Conservation (phyloP, 441 rosid genomes). For the Hypseocharis bilobata region DNA sequence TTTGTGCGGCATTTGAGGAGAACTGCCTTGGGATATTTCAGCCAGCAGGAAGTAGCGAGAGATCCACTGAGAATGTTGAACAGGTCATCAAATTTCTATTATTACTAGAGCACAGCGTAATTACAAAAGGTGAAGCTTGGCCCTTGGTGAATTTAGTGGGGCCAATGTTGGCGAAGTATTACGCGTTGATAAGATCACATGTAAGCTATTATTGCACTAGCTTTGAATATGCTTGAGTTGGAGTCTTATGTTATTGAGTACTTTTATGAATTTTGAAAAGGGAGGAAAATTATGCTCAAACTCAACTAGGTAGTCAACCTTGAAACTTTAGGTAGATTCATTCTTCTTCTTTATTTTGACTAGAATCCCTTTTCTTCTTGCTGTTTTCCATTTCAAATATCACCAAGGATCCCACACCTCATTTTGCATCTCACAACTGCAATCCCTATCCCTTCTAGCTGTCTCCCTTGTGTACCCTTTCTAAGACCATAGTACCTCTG, state of each 20-base stretch:
- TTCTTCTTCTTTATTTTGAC: no score
- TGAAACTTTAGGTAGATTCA: no score
- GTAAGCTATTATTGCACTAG: conserved; percentile 43
- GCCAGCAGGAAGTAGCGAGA: conserved; percentile 37
- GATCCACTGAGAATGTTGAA: conserved; percentile 32
- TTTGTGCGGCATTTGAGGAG: conserved; percentile 49
- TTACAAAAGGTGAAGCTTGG: conserved; percentile 60
- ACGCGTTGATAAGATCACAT: conserved; percentile 56
- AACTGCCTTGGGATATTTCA: conserved; percentile 41
- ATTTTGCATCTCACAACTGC: no score
- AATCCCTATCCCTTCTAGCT: no score
- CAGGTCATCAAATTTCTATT: conserved; percentile 50
- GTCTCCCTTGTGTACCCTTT: no score
- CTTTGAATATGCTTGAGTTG: not conserved
- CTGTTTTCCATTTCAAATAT: no score
- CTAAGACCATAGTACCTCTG: no score
- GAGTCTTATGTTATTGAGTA: not conserved
- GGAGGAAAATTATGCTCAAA: no score
- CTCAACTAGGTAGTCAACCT: no score
- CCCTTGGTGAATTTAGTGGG: conserved; percentile 58
- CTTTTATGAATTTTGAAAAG: no score
- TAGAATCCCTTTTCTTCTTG: no score
- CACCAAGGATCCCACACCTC: no score
- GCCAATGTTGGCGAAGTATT: conserved; percentile 57
- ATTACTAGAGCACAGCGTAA: conserved; percentile 39